Base-by-base conservation (phyloP, 176 grass and related monocot genomes). In the Cocos nucifera region DNA sequence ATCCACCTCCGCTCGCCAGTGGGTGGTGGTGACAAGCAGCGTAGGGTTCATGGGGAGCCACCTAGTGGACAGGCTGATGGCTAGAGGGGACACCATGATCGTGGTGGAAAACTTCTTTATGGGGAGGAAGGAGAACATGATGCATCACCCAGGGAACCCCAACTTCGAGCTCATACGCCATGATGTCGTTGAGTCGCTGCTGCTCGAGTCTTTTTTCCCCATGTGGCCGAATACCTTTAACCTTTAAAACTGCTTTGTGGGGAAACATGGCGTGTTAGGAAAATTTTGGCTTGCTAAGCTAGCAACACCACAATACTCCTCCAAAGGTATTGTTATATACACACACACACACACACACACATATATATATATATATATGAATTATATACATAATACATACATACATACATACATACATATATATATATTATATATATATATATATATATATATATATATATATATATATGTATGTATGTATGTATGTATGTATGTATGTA, bases 21-120 rank as follows among this genome's bases (percentile, higher is more conserved):
- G 8, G 35, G 56, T 95, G 32, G 64, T 89, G 21, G 89, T 89
- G 0, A 95, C 89, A 0, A 82, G 89, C 14, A 85, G 89, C 4
- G 85, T 85, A 0, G 89, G 89, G 19, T 95, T 95, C 76, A 82
- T 95, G 58, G 89, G 89, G 7, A 89, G 81, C 78, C 89, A 95
- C 71, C 79, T 95, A 53, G 85, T 95, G 57, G 89, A 95, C 75
- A 78, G 85, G 0, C 80, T 95, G 0, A 69, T 95, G 3, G 79
- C 58, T 49, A 71, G 89, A 5, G 85, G 85, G 2, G 89, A 95
- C 73, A 89, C 69, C 62, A 85, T 95, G 14, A 95, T 95, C 72
- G 89, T 95, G n/a, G 89, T 95, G 29, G 89, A 95, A 62, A 95
- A 89, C 76, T 71, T 95, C 53, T 95, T 95, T 84, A 95, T 84